Evolutionary conservation across 2,329 filamentous ascomycete genomes (phyloP), one percentile per base, ranked within the genome.

Genomic region (Calonectria hongkongensis): DNA sequence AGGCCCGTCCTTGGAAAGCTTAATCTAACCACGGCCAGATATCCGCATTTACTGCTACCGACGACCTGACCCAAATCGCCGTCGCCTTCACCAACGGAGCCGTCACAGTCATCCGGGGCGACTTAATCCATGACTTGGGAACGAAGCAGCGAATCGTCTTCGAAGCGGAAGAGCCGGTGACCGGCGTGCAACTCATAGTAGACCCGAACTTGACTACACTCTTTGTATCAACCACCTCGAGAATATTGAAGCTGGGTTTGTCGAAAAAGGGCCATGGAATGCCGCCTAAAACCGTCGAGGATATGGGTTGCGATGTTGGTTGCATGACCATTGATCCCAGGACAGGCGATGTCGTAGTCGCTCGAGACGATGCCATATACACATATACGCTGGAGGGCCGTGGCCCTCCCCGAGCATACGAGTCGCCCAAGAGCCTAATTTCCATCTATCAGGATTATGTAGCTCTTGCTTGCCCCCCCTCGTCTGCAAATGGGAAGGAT

Each of bases 61-160:
- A 95, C 62, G 96, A 98, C 84, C 88, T 99, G 28, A 94, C 94
- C 5, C 97, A 99, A 86, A 91, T 98, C 33, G 97, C 96, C 4
- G 94, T 98, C 8, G 97, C 97, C 6, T 99, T 99, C 82, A 97
- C 94, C 15, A 98, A 99, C 84, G 97, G 97, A 9, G 92, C 96
- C 0, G 96, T 99, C 15, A 98, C 95, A 0, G 92, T 99, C 33
- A 94, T 99, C 70, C 91, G 97, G 71, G 97, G 97, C 73, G 97
- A 99, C 82, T 88, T 99, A 62, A 94, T 99, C 78, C 95, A 99
- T 83, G 97, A 99, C 83, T 92, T 97, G 70, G 97, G 97, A 27
- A 95, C 96, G 13, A 95, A 95, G 82, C 97, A 99, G 83, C 92
- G 97, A 66, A 97, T 96, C 41, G 95, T 99, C 12, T 97, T 98